A percentile compares a stretch with the other conserved stretches of the same genome.
phyloP scores from a whole-genome alignment of 83 land plant genomes.

The Picea engelmannii region DNA sequence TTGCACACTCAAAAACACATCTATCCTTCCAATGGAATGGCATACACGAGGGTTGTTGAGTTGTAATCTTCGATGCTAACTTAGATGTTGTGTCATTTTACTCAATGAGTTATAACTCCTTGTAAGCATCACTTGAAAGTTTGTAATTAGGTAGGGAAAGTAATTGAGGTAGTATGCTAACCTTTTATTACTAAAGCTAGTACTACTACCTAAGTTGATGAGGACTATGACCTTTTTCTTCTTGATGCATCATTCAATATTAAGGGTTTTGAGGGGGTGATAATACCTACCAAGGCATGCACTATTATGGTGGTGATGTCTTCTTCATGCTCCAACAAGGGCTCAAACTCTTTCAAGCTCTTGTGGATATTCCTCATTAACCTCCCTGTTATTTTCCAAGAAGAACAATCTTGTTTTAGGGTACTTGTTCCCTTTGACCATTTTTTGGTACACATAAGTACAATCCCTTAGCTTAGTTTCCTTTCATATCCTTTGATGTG shows the following conservation, averaged over 20 bases:
- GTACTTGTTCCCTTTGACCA: not conserved
- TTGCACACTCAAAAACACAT: not conserved
- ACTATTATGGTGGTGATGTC: not conserved
- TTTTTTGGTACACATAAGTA: not conserved
- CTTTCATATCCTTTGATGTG: not conserved
- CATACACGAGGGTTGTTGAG: not conserved
- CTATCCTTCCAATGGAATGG: slow-evolving; percentile 2
- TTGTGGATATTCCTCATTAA: not conserved
- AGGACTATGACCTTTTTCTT: not conserved
- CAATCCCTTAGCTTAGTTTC: not conserved
- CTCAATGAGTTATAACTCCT: not conserved
- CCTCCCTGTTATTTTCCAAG: not conserved
- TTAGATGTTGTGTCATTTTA: not conserved
- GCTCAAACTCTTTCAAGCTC: not conserved
- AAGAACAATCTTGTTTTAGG: not conserved
- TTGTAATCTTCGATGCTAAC: not conserved
- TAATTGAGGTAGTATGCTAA: not conserved
- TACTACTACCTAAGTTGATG: not conserved
- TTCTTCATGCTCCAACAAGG: too few relatives aligned
- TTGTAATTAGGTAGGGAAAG: not conserved
- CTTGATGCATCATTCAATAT: not conserved
- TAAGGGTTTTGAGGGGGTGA: not conserved
- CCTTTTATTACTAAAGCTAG: not conserved
- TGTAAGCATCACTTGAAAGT: not conserved
- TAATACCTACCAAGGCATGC: not conserved